Base-by-base conservation (phyloP, 2,329 filamentous ascomycete genomes). In the Trichophyton rubrum region DNA sequence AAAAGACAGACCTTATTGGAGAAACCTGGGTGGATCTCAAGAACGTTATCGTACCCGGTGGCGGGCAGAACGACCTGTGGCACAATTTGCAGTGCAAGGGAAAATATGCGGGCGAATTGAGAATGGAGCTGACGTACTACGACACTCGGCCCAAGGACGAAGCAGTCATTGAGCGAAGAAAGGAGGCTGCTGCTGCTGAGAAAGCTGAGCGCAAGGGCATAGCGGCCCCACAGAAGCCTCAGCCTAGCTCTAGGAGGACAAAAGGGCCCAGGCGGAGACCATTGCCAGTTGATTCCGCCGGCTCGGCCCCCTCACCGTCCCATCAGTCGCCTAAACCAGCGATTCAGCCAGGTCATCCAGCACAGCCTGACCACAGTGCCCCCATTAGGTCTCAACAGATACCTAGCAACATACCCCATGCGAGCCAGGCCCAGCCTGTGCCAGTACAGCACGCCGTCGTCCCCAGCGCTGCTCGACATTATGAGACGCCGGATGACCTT, bases 101-200 rank as follows among this genome's bases (percentile, higher is more conserved):
- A 64, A 96, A 96, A 79, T 99, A 97, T 68, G 92, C 93, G 5
- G 93, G 93, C 60, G 92, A 97, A 73, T 85, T 99, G 65, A 83
- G 92, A 66, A 86, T 99, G 65, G 93, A 99, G 75, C 86, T 96
- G 74, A 99, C 93, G 47, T 99, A 88, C 76, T 99, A 97, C 78
- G 93, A 99, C 72, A 85, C 82, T 60, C 82, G 92, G 27, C 88
- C 90, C 20, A 93, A 93, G 74, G 89, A 95, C 62, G 90, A 87
- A 74, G 76, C 80, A 1, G 75, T 75, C 6, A 74, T 72, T 33
- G 80, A 83, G 63, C 85, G 82, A 69, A 75, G 80, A 62, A 83
- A 75, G 67, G 69, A 71, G 62, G 69, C 70, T 20, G 72, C 70
- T 49, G 60, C 66, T n/a, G 69, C 73, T 56, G 67, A 67, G 41